phyloP scores from a whole-genome alignment of 2,329 filamentous ascomycete genomes.

The Calonectria naviculata region DNA sequence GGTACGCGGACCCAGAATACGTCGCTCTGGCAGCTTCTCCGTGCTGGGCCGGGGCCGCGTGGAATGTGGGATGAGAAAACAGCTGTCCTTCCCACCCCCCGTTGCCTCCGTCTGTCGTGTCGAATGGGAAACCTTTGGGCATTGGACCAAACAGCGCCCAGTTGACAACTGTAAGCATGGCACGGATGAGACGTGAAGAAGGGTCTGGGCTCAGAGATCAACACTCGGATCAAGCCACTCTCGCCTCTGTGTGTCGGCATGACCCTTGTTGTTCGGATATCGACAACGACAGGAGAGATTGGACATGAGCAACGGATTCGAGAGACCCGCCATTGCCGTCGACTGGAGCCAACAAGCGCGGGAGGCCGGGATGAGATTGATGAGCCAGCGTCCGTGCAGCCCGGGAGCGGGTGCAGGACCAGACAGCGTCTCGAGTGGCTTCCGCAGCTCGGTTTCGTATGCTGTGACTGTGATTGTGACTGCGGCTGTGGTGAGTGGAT shows the following conservation, averaged over 20 bases:
- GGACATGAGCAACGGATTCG: constrained; percentile 12
- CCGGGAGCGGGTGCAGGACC: constrained; percentile 7
- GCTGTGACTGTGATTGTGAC: background rate
- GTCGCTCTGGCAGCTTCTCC: background rate
- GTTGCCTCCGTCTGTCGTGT: constrained; percentile 6
- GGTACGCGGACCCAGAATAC: background rate
- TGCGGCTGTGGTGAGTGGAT: background rate
- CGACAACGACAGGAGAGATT: background rate
- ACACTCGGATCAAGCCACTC: constrained; percentile 19
- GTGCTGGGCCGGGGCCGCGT: constrained; percentile 9
- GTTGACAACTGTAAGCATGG: constrained; percentile 1
- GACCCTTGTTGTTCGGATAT: constrained; percentile 1
- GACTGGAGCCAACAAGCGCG: constrained; percentile 38
- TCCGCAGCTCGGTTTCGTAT: background rate
- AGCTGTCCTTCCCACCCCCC: constrained; percentile 1
- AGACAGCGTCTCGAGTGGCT: constrained; percentile 4
- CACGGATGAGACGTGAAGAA: constrained; percentile 1
- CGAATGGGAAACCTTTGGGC: background rate
- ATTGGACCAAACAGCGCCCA: background rate
- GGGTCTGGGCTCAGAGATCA: constrained; percentile 17
- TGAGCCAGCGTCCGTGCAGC: constrained; percentile 16
- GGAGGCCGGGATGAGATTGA: constrained; percentile 26
- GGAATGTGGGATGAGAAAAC: constrained; percentile 14
- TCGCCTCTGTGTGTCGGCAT: constrained; percentile 1
- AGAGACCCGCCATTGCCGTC: constrained; percentile 33